Percentiles rank a stretch among this genome's conserved stretches.
Evolutionary conservation across 257 asterid genomes (phyloP).

Genomic region (Plantago elongata): DNA sequence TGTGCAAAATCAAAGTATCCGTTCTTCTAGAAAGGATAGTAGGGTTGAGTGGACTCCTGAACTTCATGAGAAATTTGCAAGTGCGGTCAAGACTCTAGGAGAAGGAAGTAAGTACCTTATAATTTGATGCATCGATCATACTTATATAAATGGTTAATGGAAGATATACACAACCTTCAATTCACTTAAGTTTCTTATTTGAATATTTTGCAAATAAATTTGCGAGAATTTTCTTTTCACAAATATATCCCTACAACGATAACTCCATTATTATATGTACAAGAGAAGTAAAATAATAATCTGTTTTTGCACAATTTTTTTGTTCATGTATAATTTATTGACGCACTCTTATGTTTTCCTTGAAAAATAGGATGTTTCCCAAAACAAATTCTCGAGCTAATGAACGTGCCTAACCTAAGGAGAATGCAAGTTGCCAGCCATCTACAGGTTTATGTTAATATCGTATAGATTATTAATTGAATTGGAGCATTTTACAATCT

Average conservation of each 20-base stretch:
- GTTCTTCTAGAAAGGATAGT: neutral
- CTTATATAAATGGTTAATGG: too few relatives aligned
- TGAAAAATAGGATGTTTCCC: conserved; percentile 26
- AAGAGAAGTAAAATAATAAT: too few relatives aligned
- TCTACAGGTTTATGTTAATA: conserved; percentile 35
- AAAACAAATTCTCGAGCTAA: conserved; percentile 26
- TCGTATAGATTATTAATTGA: neutral
- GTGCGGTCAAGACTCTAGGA: conserved; percentile 25
- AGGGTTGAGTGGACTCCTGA: conserved; percentile 34
- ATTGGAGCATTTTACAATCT: neutral
- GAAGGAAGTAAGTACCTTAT: conserved; percentile 25
- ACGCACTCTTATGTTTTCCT: too few relatives aligned
- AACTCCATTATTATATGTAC: too few relatives aligned
- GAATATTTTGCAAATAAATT: too few relatives aligned
- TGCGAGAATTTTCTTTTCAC: too few relatives aligned
- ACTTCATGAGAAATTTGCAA: conserved; percentile 29
- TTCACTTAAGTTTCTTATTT: too few relatives aligned
- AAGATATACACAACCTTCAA: too few relatives aligned
- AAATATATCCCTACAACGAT: too few relatives aligned
- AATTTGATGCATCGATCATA: too few relatives aligned
- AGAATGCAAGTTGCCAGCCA: conserved; percentile 43
- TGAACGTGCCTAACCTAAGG: conserved; percentile 35
- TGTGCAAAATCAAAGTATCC: neutral
- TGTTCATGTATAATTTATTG: too few relatives aligned
- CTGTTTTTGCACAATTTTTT: too few relatives aligned